A percentile compares a stretch with the other conserved stretches of the same genome.
These are phyloP conservation scores for Russula olivacea DNA, from an alignment of 768 basidiomycete species.

Conservation along the genomic window DNA sequence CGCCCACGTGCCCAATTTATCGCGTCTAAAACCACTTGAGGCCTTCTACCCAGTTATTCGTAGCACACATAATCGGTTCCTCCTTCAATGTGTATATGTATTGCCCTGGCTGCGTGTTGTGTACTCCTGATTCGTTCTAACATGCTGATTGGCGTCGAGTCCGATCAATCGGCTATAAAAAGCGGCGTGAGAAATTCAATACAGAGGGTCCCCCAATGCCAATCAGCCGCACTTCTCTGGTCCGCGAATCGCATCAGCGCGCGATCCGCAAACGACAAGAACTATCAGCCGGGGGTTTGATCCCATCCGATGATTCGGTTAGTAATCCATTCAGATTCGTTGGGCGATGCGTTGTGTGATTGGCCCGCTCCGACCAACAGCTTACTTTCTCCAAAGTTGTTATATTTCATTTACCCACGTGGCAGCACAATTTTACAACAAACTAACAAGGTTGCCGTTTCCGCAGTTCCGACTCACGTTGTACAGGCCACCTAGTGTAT, in stretches of 20 bases:
- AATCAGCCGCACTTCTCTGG: not conserved
- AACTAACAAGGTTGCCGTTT: not conserved
- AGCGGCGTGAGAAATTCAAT: not conserved
- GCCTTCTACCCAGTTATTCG: constrained; percentile 19
- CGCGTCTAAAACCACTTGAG: not conserved
- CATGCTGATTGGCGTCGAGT: not conserved
- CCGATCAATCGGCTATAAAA: not conserved
- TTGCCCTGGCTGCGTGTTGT: not conserved
- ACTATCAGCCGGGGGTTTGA: not conserved
- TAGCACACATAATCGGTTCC: not conserved
- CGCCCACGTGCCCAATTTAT: not conserved
- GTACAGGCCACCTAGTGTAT: not conserved
- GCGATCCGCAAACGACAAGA: not conserved
- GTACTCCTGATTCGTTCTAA: not conserved
- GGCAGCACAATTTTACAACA: not conserved
- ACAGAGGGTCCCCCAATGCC: not conserved
- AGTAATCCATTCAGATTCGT: not conserved
- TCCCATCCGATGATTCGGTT: not conserved
- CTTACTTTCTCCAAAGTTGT: not conserved
- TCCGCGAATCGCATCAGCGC: not conserved
- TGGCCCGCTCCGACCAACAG: too few relatives aligned
- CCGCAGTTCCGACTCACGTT: not conserved
- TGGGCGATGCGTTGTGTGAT: too few relatives aligned
- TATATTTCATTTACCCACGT: not conserved
- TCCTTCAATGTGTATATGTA: constrained; percentile 11